These are phyloP conservation scores for Colletotrichum tamarilloi DNA, from an alignment of 2,329 filamentous ascomycete genomes.

Conservation along the genomic window DNA sequence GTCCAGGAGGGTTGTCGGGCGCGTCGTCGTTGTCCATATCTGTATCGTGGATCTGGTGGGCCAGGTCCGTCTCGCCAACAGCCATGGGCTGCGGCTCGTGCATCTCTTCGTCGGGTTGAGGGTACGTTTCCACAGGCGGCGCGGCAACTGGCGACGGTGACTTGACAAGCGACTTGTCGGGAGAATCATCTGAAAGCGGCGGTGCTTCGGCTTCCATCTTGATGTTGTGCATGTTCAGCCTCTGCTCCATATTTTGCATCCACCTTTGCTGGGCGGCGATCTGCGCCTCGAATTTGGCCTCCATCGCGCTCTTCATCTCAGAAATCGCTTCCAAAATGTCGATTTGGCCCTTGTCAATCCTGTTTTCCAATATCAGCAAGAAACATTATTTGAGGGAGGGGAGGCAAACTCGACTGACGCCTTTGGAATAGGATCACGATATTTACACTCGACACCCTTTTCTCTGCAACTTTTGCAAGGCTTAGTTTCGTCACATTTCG, in stretches of 20 bases:
- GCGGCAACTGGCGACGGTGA: neutral
- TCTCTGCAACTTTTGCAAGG: conserved; percentile 90
- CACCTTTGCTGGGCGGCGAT: conserved; percentile 2
- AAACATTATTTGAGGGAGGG: conserved; percentile 45
- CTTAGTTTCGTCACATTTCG: conserved; percentile 89
- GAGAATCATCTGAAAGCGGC: neutral
- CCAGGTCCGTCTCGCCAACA: conserved; percentile 39
- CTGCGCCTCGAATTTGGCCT: conserved; percentile 25
- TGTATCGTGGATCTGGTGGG: conserved; percentile 46
- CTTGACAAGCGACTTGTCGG: conserved; percentile 14
- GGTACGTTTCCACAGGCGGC: conserved; percentile 2
- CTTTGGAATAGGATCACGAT: conserved; percentile 90
- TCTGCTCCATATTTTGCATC: conserved; percentile 21
- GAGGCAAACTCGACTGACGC: conserved; percentile 70
- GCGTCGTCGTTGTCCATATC: conserved; percentile 58
- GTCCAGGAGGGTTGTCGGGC: conserved; percentile 55
- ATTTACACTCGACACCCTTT: conserved; percentile 85
- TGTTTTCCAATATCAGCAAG: conserved; percentile 46
- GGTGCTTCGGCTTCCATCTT: conserved; percentile 29
- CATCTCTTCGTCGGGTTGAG: neutral
- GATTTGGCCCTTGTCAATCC: conserved; percentile 69
- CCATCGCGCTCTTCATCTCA: conserved; percentile 38
- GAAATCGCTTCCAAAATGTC: conserved; percentile 69
- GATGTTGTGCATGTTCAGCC: conserved; percentile 8
- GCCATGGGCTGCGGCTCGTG: conserved; percentile 39